Conservation (phyloP, 768 basidiomycete species). For the Paxillus ammoniavirescens region DNA sequence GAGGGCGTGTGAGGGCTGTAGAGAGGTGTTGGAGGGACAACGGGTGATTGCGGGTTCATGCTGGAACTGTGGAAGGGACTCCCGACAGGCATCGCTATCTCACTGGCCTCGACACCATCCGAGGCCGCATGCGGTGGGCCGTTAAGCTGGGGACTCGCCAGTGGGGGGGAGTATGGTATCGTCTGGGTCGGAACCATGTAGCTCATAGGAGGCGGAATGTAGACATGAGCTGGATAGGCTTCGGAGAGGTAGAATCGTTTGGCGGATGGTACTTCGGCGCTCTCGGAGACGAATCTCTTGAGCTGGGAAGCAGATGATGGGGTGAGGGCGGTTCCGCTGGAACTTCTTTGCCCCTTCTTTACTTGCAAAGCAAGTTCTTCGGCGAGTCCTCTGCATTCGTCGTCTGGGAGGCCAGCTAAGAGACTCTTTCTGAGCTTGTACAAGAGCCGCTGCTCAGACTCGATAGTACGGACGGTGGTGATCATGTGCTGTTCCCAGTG, state of each 20-base stretch:
- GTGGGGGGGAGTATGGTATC: conserved; percentile 24
- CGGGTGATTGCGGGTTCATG: conserved; percentile 20
- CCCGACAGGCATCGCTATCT: conserved; percentile 10
- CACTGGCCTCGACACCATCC: conserved; percentile 13
- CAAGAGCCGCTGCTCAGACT: conserved; percentile 6
- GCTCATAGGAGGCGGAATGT: conserved; percentile 26
- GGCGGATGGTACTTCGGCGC: conserved; percentile 22
- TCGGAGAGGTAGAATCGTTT: conserved; percentile 31
- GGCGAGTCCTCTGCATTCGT: conserved; percentile 53
- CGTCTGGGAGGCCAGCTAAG: conserved; percentile 54
- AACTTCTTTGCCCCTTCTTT: conserved; percentile 18
- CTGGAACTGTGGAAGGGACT: conserved; percentile 15
- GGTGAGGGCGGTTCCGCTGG: not conserved
- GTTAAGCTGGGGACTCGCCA: conserved; percentile 17
- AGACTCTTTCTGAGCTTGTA: conserved; percentile 23
- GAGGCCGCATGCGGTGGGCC: conserved; percentile 10
- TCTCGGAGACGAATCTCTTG: conserved; percentile 27
- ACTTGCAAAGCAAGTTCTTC: conserved; percentile 55
- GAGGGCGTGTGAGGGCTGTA: conserved; percentile 23
- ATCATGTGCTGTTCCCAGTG: conserved; percentile 72
- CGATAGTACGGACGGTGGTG: conserved; percentile 55
- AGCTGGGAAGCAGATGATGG: conserved; percentile 14
- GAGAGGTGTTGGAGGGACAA: conserved; percentile 15
- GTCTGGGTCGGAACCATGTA: conserved; percentile 29
- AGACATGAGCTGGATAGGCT: conserved; percentile 27